These are phyloP conservation scores for Colletotrichum lindemuthianum DNA, from an alignment of 2,329 filamentous ascomycete genomes.

Conservation along the genomic window DNA sequence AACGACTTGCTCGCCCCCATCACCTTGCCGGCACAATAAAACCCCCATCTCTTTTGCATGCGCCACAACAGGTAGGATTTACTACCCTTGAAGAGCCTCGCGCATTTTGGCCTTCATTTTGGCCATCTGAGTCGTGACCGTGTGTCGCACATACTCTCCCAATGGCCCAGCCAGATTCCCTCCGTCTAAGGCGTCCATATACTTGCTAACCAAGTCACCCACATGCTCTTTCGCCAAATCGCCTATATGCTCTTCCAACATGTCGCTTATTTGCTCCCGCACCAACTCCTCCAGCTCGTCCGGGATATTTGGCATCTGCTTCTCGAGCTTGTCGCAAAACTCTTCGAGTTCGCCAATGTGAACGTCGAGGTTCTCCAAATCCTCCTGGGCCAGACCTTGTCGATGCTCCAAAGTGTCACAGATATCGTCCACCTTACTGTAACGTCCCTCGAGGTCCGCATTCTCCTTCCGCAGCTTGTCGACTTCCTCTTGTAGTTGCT, in stretches of 20 bases:
- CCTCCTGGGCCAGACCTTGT: neutral
- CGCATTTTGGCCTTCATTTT: neutral
- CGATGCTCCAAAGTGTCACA: neutral
- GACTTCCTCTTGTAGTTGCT: neutral
- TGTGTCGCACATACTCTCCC: slow-evolving; percentile 3
- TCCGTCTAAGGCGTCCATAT: neutral
- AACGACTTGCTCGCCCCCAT: neutral
- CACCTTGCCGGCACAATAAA: neutral
- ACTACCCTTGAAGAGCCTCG: neutral
- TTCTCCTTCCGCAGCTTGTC: neutral
- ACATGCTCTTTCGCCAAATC: neutral
- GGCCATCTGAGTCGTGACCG: neutral
- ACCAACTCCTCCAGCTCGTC: neutral
- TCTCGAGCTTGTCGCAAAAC: neutral
- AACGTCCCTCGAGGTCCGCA: neutral
- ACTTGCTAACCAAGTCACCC: neutral
- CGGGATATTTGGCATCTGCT: slow-evolving; percentile 1
- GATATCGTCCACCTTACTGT: neutral
- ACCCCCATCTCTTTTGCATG: neutral
- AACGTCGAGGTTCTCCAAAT: neutral
- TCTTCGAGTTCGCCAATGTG: neutral
- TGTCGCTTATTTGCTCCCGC: neutral
- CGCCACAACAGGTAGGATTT: neutral
- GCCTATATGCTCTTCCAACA: neutral
- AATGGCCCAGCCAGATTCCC: neutral